Conservation (phyloP, 129 eudicot genomes). For the Artemisia argyi region DNA sequence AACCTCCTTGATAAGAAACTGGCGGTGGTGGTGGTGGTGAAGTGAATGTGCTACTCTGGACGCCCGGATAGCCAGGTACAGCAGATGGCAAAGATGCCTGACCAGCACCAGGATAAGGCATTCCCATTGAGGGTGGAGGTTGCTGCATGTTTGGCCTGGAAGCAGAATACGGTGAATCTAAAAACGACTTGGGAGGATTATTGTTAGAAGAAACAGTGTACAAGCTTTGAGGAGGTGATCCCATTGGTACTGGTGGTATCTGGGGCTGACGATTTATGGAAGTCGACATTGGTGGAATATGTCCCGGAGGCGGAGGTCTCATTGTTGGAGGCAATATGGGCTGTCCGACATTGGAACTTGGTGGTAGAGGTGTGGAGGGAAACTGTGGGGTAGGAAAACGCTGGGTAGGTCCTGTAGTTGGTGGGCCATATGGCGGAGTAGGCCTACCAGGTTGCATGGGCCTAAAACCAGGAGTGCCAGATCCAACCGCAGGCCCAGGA, state of each 20-base stretch:
- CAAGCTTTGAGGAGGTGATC: slow-evolving; percentile 62
- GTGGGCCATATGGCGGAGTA: slow-evolving; percentile 60
- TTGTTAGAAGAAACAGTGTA: slow-evolving; percentile 38
- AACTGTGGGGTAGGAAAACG: slow-evolving; percentile 74
- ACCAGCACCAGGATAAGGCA: slow-evolving; percentile 46
- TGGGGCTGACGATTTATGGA: slow-evolving; percentile 44
- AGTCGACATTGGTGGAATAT: slow-evolving; percentile 42
- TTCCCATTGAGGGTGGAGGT: slow-evolving; percentile 40
- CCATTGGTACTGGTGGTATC: slow-evolving; percentile 56
- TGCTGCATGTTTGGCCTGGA: slow-evolving; percentile 48
- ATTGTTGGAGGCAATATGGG: slow-evolving; percentile 49
- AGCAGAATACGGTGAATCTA: slow-evolving; percentile 33
- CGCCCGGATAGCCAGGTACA: slow-evolving; percentile 58
- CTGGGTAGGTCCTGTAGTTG: slow-evolving; percentile 58
- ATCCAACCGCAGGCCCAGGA: slow-evolving; percentile 50
- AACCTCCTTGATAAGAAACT: slow-evolving; percentile 52
- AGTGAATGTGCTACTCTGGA: slow-evolving; percentile 40
- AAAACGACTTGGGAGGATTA: slow-evolving; percentile 35
- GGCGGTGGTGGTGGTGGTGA: slow-evolving; percentile 45
- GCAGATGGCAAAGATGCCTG: slow-evolving; percentile 46
- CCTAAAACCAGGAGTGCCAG: slow-evolving; percentile 55
- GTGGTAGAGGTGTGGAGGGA: slow-evolving; percentile 46
- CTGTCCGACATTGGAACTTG: slow-evolving; percentile 45
- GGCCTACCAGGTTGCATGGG: slow-evolving; percentile 59
- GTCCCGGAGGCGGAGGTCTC: slow-evolving; percentile 52